Percentiles rank a stretch among this genome's conserved stretches.
These are phyloP conservation scores for Leccinellum rugosiceps DNA, from an alignment of 768 basidiomycete species.

Conservation along the genomic window DNA sequence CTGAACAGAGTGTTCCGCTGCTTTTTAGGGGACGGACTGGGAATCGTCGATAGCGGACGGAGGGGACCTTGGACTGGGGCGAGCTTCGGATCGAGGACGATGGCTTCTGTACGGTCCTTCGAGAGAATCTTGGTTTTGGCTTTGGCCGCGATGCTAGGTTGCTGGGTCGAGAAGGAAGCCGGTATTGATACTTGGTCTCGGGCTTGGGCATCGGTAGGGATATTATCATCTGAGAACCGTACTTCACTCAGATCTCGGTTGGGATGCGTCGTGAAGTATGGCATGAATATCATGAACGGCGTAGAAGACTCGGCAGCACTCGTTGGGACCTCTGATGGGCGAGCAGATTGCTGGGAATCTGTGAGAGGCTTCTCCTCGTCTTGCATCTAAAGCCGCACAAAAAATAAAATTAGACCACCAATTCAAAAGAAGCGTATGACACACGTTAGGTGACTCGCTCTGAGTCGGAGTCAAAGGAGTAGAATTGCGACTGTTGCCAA, in stretches of 20 bases:
- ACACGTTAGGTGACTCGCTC: conserved; percentile 10
- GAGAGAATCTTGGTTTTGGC: conserved; percentile 21
- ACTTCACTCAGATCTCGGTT: not conserved
- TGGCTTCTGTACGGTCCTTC: conserved; percentile 25
- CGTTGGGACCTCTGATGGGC: not conserved
- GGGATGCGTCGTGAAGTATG: conserved; percentile 13
- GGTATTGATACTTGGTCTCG: not conserved
- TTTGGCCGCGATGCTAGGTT: conserved; percentile 9
- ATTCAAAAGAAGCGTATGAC: not conserved
- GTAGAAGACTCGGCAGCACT: conserved; percentile 13
- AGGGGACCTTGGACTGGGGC: conserved; percentile 32
- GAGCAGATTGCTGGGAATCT: conserved; percentile 2
- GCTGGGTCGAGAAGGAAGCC: not conserved
- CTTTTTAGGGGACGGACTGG: conserved; percentile 14
- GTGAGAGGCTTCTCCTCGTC: conserved; percentile 19
- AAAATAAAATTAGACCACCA: not conserved
- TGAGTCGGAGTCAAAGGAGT: not conserved
- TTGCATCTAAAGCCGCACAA: conserved; percentile 3
- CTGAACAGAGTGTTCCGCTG: conserved; percentile 20
- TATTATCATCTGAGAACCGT: not conserved
- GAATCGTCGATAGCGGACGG: conserved; percentile 27
- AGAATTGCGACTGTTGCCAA: conserved; percentile 7
- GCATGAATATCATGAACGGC: conserved; percentile 10
- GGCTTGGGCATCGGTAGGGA: not conserved
- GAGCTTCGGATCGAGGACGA: conserved; percentile 30